Percentiles rank a stretch among this genome's conserved stretches.
These are phyloP conservation scores for Malus sylvestris DNA, from an alignment of 306 rosid genomes.

Conservation along the genomic window DNA sequence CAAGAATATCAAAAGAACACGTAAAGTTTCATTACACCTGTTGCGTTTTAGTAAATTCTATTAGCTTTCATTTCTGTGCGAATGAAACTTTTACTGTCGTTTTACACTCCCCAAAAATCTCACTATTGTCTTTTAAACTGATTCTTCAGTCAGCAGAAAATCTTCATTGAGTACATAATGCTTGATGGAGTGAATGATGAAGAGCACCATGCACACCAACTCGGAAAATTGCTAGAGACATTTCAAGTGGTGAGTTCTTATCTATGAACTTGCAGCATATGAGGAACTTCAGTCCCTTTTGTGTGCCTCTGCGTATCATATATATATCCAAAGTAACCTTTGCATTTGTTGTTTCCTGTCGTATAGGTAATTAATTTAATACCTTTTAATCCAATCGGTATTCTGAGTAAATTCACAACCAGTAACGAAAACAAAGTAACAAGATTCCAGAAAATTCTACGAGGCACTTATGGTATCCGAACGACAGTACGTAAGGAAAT, in stretches of 20 bases:
- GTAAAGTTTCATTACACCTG: slow-evolving; percentile 17
- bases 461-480: slow-evolving; percentile 73
- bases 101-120: slow-evolving; percentile 1
- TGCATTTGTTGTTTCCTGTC: slow-evolving; percentile 14
- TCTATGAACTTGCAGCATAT: slow-evolving; percentile 3
- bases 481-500: slow-evolving; percentile 85
- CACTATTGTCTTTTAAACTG: slow-evolving; percentile 3
- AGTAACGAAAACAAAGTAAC: slow-evolving; percentile 61
- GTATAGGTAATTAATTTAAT: slow-evolving; percentile 86
- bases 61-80: background rate
- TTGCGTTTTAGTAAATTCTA: background rate
- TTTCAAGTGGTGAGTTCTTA: slow-evolving; percentile 72
- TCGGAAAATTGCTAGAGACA: slow-evolving; percentile 71
- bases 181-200: slow-evolving; percentile 93
- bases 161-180: slow-evolving; percentile 96
- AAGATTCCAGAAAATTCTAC: slow-evolving; percentile 64
- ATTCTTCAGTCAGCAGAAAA: slow-evolving; percentile 60
- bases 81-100: background rate
- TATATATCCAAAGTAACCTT: background rate
- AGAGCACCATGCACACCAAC: slow-evolving; percentile 84
- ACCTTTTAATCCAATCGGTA: slow-evolving; percentile 92
- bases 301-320: background rate
- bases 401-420: slow-evolving; percentile 65
- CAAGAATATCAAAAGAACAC: slow-evolving; percentile 74
- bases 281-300: background rate